Base-by-base conservation (phyloP, 2,329 filamentous ascomycete genomes). In the Eurotiales sp. region DNA sequence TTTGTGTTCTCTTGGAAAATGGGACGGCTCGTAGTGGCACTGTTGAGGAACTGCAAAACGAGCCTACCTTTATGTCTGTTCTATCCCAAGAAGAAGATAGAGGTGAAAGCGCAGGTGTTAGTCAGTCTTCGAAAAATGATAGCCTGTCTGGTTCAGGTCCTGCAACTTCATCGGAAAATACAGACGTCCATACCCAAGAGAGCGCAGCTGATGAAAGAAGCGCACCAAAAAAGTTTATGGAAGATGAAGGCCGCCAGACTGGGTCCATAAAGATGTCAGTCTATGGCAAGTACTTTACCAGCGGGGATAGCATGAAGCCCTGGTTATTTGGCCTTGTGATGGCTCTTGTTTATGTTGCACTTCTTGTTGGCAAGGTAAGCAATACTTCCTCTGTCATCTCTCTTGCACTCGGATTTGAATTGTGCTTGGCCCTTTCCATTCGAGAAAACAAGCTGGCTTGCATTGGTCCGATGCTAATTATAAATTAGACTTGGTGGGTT, bases 1-100 rank as follows among this genome's bases (percentile, higher is more conserved):
- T 87, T 58, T 76, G 88, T 6, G 84, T 91, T 4, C 80, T 88
- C 55, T 78, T 93, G 2, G 84, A 82, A 22, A 81, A 88, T 49
- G 88, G 87, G 8, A 76, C 73, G 8, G 78, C 86, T 7, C 74
- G 84, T 37, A 78, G 83, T 3, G 88, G 87, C 0, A 69, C 83
- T 1, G 73, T 87, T 1, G 79, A 82, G 0, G 84, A 90, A 17
- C 61, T 79, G n/a, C 65, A 65, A 17, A 62, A 60, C 62, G 0
- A 72, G 72, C 6, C 67, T 65, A n/a, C 56, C 30, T 34, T 34
- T n/a, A 64, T 68, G 8, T 65, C 72, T 27, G 68, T 78, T 17
- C 64, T 76, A 25, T 61, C 64, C 11, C n/a, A n/a, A n/a, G 58
- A 70, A 30, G 61, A 70, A 32, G 54, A 62, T 8, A 62, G 73